Evolutionary conservation across 345 rosid species (phyloP).

Genomic region (Lepidium aucheri): DNA sequence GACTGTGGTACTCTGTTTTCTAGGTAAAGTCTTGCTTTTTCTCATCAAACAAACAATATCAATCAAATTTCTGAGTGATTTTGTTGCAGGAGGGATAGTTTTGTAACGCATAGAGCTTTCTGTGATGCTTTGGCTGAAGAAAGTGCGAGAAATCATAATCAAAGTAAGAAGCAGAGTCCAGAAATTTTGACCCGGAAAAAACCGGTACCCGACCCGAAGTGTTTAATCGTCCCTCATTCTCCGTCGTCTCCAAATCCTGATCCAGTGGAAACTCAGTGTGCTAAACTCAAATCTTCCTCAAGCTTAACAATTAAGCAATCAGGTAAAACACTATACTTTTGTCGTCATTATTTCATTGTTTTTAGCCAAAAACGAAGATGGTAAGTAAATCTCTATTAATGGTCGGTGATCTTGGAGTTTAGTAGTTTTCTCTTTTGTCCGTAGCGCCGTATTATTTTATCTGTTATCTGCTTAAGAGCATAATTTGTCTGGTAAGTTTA

Average conservation of each 20-base stretch:
- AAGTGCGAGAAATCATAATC: slow-evolving; percentile 19
- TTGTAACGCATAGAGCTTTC: slow-evolving; percentile 59
- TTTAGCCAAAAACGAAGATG: background rate
- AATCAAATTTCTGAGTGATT: background rate
- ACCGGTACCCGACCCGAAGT: slow-evolving; percentile 2
- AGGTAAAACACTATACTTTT: slow-evolving; percentile 31
- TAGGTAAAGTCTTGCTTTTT: slow-evolving; percentile 28
- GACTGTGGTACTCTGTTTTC: slow-evolving; percentile 56
- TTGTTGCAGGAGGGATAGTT: slow-evolving; percentile 58
- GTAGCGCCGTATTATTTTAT: slow-evolving; percentile 15
- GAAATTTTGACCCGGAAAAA: slow-evolving; percentile 16
- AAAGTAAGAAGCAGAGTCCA: slow-evolving; percentile 9
- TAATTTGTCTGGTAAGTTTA: slow-evolving; percentile 8
- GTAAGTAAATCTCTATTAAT: background rate
- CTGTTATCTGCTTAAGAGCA: slow-evolving; percentile 16
- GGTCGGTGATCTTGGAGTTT: slow-evolving; percentile 47
- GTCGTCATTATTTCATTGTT: background rate
- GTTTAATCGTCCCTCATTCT: background rate
- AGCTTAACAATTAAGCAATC: slow-evolving; percentile 8
- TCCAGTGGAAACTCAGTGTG: slow-evolving; percentile 16
- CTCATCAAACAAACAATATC: background rate
- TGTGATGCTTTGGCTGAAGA: slow-evolving; percentile 64
- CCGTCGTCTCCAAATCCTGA: background rate
- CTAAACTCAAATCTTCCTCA: slow-evolving; percentile 2
- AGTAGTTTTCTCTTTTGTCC: slow-evolving; percentile 58